These are phyloP conservation scores for Kodamaea ohmeri DNA, from an alignment of 1,139 yeast genomes.

Conservation along the genomic window DNA sequence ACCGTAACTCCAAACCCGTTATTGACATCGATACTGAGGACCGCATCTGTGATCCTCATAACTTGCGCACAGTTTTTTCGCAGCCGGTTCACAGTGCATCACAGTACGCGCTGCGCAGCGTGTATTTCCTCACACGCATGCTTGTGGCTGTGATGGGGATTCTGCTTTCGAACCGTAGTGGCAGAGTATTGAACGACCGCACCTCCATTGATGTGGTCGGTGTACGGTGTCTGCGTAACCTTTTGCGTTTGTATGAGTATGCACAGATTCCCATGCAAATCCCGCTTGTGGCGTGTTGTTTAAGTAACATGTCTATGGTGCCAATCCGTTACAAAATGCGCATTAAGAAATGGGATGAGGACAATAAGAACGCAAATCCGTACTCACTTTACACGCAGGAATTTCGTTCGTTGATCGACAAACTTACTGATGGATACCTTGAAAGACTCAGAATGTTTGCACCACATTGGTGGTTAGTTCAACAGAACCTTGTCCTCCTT, in stretches of 20 bases:
- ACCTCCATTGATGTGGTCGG: conserved; percentile 1
- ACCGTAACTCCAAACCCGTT: background rate
- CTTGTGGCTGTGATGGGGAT: conserved; percentile 14
- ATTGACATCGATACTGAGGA: conserved; percentile 4
- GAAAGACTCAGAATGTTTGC: background rate
- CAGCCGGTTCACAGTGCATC: conserved; percentile 6
- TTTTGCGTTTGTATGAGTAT: conserved; percentile 6
- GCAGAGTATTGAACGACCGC: conserved; percentile 12
- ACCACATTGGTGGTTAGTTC: conserved; percentile 5
- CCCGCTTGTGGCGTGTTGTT: conserved; percentile 9
- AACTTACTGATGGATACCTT: conserved; percentile 4
- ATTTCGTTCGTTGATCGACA: background rate
- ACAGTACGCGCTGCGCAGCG: conserved; percentile 14
- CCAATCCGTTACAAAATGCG: conserved; percentile 8
- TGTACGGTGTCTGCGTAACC: conserved; percentile 7
- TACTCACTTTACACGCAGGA: conserved; percentile 3
- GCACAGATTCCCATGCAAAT: conserved; percentile 5
- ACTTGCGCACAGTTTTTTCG: conserved; percentile 2
- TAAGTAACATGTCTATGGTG: conserved; percentile 6
- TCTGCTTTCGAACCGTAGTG: conserved; percentile 14
- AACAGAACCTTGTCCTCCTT: conserved; percentile 2
- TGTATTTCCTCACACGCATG: conserved; percentile 15
- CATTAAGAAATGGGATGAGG: conserved; percentile 5
- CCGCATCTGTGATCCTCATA: conserved; percentile 2
- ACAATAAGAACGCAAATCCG: background rate